phyloP scores from a whole-genome alignment of 345 rosid genomes.

The Adansonia digitata region DNA sequence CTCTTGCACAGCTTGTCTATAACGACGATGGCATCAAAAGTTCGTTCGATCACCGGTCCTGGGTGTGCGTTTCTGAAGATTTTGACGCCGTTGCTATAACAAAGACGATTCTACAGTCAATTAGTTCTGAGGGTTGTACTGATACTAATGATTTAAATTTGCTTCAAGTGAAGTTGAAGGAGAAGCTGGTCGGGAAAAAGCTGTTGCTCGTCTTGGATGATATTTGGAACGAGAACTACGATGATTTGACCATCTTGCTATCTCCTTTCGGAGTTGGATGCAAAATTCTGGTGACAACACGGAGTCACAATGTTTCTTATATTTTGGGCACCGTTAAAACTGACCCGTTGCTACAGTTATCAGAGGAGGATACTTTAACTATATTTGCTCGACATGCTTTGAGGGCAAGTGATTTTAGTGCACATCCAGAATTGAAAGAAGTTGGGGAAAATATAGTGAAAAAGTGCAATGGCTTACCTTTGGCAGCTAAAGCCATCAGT shows the following conservation, averaged over 20 bases:
- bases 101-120: background rate
- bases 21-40: background rate
- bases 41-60: background rate
- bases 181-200: background rate
- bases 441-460: slow-evolving; percentile 31
- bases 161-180: background rate
- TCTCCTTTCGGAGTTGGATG: background rate
- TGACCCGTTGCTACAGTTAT: background rate
- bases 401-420: background rate
- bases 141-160: background rate
- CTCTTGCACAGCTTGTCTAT: background rate
- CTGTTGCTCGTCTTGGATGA: too few relatives aligned
- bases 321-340: background rate
- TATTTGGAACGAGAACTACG: too few relatives aligned
- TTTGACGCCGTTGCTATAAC: background rate
- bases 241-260: background rate
- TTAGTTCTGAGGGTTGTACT: background rate
- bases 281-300: background rate
- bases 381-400: slow-evolving; percentile 17
- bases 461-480: slow-evolving; percentile 37
- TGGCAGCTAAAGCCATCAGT: slow-evolving; percentile 32
- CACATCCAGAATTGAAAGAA: slow-evolving; percentile 22
- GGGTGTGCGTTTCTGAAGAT: background rate
- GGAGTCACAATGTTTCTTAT: background rate
- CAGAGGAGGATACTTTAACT: background rate